Evolutionary conservation across 2,329 filamentous ascomycete genomes (phyloP), one percentile per base, ranked within the genome.

Genomic region (Arachnomyces sp.): DNA sequence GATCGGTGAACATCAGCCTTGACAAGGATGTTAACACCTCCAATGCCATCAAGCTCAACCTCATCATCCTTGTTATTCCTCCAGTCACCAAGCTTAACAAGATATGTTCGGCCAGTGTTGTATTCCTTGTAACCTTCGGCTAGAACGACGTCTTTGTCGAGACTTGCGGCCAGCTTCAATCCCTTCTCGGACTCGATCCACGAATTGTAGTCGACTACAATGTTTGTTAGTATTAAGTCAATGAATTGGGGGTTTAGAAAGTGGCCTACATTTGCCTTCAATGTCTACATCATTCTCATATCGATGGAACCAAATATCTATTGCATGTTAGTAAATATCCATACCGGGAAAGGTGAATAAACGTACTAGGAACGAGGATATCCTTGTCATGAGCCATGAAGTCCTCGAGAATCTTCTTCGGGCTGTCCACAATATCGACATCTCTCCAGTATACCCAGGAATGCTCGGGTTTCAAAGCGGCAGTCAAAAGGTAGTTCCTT

Each of bases 381-480:
- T 98, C 92, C 57, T 82, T 81, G 62, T 98, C 86, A 57, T 96
- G 92, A 14, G 86, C 86, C 54, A 94, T 84, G 52, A 98, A 93
- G 56, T 98, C 92, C 67, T 98, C 89, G 28, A 98, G 72, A 45
- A 98, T 93, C 57, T 77, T 82, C 48, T 77, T 75, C 2, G 90
- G 87, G 60, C 84, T 94, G 58, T 98, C 89, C 34, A 86, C 80
- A 53, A 98, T 95, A 63, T 98, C 92, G 36, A 95, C 89, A 61
- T 98, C 92, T 44, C 92, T 80, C 92, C 92, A 98, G 64, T 95
- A 96, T 7, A 96, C 89, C 92, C 92, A 98, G 7, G 88, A 90
- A 61, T 98, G 92, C 46, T 96, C 88, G 0, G 88, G 80, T 69
- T 93, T 94, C 54, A 98, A 61, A 3, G 92, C 83, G 0, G 86